Conservation (phyloP, 306 rosid genomes). For the Spatholobus suberectus region DNA sequence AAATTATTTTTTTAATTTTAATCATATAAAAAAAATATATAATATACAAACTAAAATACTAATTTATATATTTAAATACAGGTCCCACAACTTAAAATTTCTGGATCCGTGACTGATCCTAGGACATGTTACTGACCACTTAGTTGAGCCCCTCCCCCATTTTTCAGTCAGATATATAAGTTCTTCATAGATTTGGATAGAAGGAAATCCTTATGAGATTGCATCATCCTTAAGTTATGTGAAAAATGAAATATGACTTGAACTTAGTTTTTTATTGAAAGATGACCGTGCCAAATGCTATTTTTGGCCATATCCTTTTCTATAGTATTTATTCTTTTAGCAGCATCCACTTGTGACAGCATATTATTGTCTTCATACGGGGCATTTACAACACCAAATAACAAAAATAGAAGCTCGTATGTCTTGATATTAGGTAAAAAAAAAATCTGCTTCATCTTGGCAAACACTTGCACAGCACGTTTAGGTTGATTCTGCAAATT, state of each 20-base stretch:
- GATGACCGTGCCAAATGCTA: conserved; percentile 70
- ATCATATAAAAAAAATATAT: no score
- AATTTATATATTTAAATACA: no score
- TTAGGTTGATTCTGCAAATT: conserved; percentile 81
- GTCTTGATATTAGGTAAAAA: conserved; percentile 79
- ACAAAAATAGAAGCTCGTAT: conserved; percentile 71
- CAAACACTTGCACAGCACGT: conserved; percentile 69
- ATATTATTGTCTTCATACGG: conserved; percentile 72
- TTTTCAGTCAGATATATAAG: conserved; percentile 15
- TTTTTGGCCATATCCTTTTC: conserved; percentile 74
- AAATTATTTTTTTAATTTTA: no score
- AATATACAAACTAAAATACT: no score
- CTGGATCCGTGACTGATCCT: no score
- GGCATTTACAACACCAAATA: conserved; percentile 81
- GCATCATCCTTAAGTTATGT: conserved; percentile 31
- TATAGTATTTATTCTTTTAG: conserved; percentile 72
- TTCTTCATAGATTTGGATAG: neutral
- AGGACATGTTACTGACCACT: conserved; percentile 1
- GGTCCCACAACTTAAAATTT: no score
- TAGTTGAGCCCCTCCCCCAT: neutral
- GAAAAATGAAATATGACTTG: conserved; percentile 34
- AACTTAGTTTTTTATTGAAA: conserved; percentile 63
- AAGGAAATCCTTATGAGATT: conserved; percentile 29
- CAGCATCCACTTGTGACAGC: conserved; percentile 67
- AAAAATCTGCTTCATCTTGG: conserved; percentile 73